Conservation (phyloP, 1,284 basidiomycete genomes). For the Tetrapyrgos nigripes region DNA sequence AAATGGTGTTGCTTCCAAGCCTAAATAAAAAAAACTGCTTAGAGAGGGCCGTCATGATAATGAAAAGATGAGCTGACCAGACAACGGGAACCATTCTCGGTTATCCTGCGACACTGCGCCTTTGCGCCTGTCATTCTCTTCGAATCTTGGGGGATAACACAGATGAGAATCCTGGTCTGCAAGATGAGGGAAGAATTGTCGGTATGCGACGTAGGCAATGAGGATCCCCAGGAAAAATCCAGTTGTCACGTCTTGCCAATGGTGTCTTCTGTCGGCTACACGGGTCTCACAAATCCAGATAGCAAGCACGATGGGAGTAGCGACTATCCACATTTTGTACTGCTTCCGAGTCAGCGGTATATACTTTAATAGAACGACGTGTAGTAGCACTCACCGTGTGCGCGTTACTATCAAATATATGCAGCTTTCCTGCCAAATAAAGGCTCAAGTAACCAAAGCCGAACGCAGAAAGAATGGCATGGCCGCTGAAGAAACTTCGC, state of each 20-base stretch:
- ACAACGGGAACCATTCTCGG: background rate
- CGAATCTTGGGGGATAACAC: slow-evolving; percentile 27
- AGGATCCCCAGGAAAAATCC: slow-evolving; percentile 25
- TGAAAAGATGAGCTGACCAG: background rate
- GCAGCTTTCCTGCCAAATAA: slow-evolving; percentile 29
- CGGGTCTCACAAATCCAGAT: slow-evolving; percentile 28
- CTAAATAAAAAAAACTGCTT: background rate
- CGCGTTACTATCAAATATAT: slow-evolving; percentile 23
- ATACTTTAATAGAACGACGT: background rate
- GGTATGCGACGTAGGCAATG: slow-evolving; percentile 21
- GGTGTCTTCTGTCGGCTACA: slow-evolving; percentile 29
- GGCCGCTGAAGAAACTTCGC: slow-evolving; percentile 31
- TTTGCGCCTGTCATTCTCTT: slow-evolving; percentile 12
- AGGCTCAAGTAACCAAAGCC: slow-evolving; percentile 24
- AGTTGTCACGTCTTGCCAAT: slow-evolving; percentile 23
- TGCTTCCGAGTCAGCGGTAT: slow-evolving; percentile 6
- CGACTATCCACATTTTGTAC: slow-evolving; percentile 29
- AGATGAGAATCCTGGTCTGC: slow-evolving; percentile 24
- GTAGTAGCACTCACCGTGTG: slow-evolving; percentile 13
- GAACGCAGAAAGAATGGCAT: slow-evolving; percentile 25
- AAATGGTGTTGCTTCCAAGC: background rate
- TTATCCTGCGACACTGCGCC: background rate
- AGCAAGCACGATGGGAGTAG: slow-evolving; percentile 23
- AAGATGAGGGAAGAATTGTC: slow-evolving; percentile 29
- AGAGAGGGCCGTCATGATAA: background rate